These are phyloP conservation scores for Aphanomyces cochlioides DNA, from an alignment of 352 stramenopile species.

Conservation along the genomic window DNA sequence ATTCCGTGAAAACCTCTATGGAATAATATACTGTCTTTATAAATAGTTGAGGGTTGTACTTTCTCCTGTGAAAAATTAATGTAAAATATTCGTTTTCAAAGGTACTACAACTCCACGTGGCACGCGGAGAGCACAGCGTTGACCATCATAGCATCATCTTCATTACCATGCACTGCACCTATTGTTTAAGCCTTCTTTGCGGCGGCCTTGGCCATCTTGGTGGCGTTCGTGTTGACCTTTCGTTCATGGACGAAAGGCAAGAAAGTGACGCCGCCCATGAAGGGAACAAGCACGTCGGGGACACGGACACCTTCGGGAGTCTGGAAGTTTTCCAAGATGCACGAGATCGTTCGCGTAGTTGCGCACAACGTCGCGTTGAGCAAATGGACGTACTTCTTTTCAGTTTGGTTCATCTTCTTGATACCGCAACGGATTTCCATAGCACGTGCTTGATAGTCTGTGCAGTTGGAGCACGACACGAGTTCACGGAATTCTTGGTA, in stretches of 20 bases:
- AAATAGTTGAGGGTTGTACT: not conserved
- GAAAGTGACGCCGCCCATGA: conserved; percentile 98
- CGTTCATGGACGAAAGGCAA: conserved; percentile 96
- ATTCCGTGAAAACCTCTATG: not conserved
- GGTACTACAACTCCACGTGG: too few relatives aligned
- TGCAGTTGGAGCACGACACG: conserved; percentile 99
- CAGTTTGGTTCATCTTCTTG: conserved; percentile 92
- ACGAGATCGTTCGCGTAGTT: conserved; percentile 98
- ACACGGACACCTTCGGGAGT: conserved; percentile 96
- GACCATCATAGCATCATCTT: too few relatives aligned
- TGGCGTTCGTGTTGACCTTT: conserved; percentile 87
- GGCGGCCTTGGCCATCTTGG: conserved; percentile 93
- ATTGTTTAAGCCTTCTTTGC: conserved; percentile 79
- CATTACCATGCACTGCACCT: not conserved
- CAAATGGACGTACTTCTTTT: conserved; percentile 99
- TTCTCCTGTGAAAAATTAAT: too few relatives aligned
- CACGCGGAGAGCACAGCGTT: too few relatives aligned
- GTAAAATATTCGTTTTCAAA: too few relatives aligned
- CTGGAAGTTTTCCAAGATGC: conserved; percentile 99
- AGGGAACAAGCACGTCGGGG: conserved; percentile 96
- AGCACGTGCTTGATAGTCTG: conserved; percentile 95
- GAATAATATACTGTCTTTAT: not conserved
- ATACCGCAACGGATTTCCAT: conserved; percentile 97
- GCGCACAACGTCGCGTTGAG: conserved; percentile 99
- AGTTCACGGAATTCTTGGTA: conserved; percentile 98